Base-by-base conservation (phyloP, 257 asterid species). In the Solanum corneliomulleri region DNA sequence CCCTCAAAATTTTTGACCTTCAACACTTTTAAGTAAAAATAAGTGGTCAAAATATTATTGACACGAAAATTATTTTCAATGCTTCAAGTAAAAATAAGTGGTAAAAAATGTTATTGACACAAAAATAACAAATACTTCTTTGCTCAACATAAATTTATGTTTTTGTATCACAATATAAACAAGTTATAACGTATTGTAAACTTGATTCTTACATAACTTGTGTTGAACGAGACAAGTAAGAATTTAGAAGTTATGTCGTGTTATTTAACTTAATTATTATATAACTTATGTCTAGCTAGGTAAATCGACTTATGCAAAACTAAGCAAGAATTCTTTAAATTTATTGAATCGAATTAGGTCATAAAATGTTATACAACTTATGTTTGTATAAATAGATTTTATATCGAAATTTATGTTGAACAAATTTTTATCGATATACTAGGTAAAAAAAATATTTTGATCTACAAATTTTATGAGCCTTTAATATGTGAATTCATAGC, bases 41-140 rank as follows among this genome's bases (percentile, higher is more conserved):
- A 52, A 52, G 23, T 52, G 10, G n/a, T 52, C 4, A 52, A 52
- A 52, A 52, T 52, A 52, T 52, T 16, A 52, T 49, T 49, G 21
- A 49, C 3, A 5, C 1, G 0, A 0, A 49, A 20, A 52, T 56
- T 1, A 56, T 2, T 0, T 47, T 4, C 20, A 47, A 5, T 7
- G 15, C 58, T 47, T 47, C 2, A 42, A 9, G 45, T 42, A 47
- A 47, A 47, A 11, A 14, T 4, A 47, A 14, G 56, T 5, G 20
- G 18, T 14, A 0, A 13, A 47, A 47, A 13, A 14, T 45, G 12
- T 45, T 11, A 10, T 45, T 11, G 16, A 12, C 60, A 6, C 1
- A 0, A 18, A 52, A 45, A 60, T 64, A 11, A 64, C 16, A 60
- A 23, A 64, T 11, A n/a, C 0, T 1, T n/a, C 2, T 64, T 64